Conservation (phyloP, 2,329 filamentous ascomycete species). For the Epichloe baconii region DNA sequence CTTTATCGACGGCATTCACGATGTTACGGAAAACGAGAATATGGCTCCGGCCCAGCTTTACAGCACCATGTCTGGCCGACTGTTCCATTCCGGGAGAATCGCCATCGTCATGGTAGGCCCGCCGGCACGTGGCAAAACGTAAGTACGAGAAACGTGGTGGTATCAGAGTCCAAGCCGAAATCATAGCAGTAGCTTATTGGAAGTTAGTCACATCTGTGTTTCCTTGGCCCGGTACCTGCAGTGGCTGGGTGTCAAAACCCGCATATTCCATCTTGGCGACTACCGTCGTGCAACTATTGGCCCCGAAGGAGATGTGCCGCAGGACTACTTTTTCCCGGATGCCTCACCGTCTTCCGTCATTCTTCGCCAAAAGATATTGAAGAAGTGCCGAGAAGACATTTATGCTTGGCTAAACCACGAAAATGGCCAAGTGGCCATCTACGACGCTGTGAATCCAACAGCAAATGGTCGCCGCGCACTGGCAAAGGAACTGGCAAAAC, state of each 20-base stretch:
- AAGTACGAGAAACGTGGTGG: slow-evolving; percentile 21
- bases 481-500: slow-evolving; percentile 94
- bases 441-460: slow-evolving; percentile 92
- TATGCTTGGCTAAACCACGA: slow-evolving; percentile 94
- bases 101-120: slow-evolving; percentile 95
- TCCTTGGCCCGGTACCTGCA: slow-evolving; percentile 87
- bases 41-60: slow-evolving; percentile 94
- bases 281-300: slow-evolving; percentile 88
- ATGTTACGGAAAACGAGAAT: slow-evolving; percentile 66
- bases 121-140: slow-evolving; percentile 91
- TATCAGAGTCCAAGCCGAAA: neutral
- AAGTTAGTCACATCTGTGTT: slow-evolving; percentile 72
- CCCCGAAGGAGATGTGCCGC: slow-evolving; percentile 69
- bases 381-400: slow-evolving; percentile 94
- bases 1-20: slow-evolving; percentile 94
- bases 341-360: slow-evolving; percentile 88
- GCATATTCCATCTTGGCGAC: slow-evolving; percentile 94
- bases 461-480: slow-evolving; percentile 69
- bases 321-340: slow-evolving; percentile 96
- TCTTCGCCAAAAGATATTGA: slow-evolving; percentile 89
- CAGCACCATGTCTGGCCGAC: slow-evolving; percentile 90
- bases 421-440: slow-evolving; percentile 96
- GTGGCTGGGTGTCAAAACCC: slow-evolving; percentile 96
- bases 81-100: slow-evolving; percentile 95
- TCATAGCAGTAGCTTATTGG: neutral